Conservation (phyloP, 306 rosid genomes). For the Calophaca sinica region DNA sequence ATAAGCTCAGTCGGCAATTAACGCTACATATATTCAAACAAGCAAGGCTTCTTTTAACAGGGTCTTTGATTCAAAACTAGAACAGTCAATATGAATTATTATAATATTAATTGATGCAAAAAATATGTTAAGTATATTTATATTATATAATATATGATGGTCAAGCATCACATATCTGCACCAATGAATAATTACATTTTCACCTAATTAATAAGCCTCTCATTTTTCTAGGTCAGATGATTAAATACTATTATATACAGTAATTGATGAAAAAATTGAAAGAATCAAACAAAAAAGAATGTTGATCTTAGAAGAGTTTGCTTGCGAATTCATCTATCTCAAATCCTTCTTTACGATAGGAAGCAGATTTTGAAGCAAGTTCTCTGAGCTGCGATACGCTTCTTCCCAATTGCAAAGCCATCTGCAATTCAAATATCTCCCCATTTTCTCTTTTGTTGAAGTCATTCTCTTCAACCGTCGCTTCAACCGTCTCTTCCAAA, state of each 20-base stretch:
- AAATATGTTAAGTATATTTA: neutral
- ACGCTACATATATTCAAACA: neutral
- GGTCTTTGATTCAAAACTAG: conserved; percentile 16
- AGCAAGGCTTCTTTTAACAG: conserved; percentile 1
- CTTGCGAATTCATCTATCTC: conserved; percentile 60
- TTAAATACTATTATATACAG: conserved; percentile 1
- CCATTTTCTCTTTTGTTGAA: conserved; percentile 69
- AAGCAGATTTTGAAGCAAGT: conserved; percentile 59
- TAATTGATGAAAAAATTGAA: neutral
- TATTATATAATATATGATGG: too few species aligned
- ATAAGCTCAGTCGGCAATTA: neutral
- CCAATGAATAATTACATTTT: neutral
- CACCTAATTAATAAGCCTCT: neutral
- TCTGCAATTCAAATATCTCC: conserved; percentile 55
- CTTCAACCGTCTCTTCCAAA: conserved; percentile 54
- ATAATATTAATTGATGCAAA: neutral
- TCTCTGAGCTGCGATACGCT: conserved; percentile 60
- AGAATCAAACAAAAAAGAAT: conserved; percentile 1
- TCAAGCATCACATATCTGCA: neutral
- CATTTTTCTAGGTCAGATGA: too few species aligned
- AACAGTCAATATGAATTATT: conserved; percentile 14
- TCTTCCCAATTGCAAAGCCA: conserved; percentile 71
- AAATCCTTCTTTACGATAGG: conserved; percentile 45
- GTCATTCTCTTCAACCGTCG: conserved; percentile 58
- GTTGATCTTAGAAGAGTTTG: conserved; percentile 52